Percentiles rank a stretch among this genome's conserved stretches.
Evolutionary conservation across 2,329 filamentous ascomycete genomes (phyloP).

Genomic region (Cercospora citrullina): DNA sequence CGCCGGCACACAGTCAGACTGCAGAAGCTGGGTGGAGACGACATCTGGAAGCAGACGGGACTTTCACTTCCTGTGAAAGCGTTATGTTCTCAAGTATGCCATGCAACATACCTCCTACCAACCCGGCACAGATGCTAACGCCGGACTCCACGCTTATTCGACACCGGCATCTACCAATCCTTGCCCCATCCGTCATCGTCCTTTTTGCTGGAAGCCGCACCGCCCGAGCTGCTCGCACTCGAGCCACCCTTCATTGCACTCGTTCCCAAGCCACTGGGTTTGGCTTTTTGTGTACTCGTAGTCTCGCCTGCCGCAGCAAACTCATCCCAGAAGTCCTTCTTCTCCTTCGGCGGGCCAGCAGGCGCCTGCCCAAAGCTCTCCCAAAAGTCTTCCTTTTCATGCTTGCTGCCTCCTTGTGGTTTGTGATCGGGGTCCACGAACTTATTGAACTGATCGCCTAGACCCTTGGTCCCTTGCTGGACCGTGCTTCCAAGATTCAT

Average conservation of each 20-base stretch:
- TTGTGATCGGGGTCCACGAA: slow-evolving; percentile 68
- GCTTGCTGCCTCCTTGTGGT: slow-evolving; percentile 40
- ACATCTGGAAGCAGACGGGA: neutral
- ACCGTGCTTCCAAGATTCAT: slow-evolving; percentile 56
- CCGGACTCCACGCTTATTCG: slow-evolving; percentile 24
- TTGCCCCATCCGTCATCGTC: slow-evolving; percentile 62
- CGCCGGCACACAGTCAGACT: neutral
- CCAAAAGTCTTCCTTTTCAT: slow-evolving; percentile 82
- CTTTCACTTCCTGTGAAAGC: neutral
- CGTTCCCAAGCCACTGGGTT: slow-evolving; percentile 59
- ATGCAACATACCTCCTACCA: neutral
- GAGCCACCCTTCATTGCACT: slow-evolving; percentile 56
- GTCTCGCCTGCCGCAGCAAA: slow-evolving; percentile 43
- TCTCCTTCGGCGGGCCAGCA: slow-evolving; percentile 47
- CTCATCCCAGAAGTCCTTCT: slow-evolving; percentile 57
- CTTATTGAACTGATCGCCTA: slow-evolving; percentile 76
- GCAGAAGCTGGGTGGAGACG: neutral
- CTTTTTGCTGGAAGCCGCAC: slow-evolving; percentile 42
- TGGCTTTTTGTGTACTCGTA: slow-evolving; percentile 36
- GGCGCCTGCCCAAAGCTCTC: slow-evolving; percentile 78
- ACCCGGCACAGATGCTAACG: slow-evolving; percentile 11
- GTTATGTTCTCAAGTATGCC: neutral
- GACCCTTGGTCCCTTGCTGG: slow-evolving; percentile 66
- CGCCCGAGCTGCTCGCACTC: slow-evolving; percentile 28
- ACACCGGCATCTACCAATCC: slow-evolving; percentile 36